A percentile compares a stretch with the other conserved stretches of the same genome.
Conservation (phyloP, 139 green algal genomes). For the Micractinium conductrix region DNA sequence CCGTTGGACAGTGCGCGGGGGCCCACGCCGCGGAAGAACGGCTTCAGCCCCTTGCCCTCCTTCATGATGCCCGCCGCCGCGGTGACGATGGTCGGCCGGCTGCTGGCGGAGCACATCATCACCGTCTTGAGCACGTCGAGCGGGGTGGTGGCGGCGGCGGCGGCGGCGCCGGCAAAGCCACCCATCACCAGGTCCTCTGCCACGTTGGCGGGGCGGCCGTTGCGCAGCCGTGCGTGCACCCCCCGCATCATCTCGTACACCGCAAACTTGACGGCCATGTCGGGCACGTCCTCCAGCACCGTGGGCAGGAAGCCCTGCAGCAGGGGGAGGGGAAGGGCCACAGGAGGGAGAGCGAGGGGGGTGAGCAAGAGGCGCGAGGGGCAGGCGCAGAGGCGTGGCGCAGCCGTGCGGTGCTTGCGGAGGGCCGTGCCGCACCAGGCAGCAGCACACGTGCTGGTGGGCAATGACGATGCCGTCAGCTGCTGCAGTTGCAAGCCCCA, state of each 20-base stretch:
- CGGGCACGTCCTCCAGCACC: conserved; percentile 90
- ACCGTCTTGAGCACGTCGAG: conserved; percentile 96
- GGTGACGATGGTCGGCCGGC: conserved; percentile 65
- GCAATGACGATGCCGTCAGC: too few species aligned
- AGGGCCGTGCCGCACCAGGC: too few species aligned
- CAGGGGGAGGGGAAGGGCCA: not conserved
- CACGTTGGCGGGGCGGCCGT: conserved; percentile 32
- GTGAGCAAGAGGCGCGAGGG: too few species aligned
- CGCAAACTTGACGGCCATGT: conserved; percentile 95
- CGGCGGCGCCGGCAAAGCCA: conserved; percentile 77
- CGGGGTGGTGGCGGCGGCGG: conserved; percentile 89
- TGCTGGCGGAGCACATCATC: conserved; percentile 88
- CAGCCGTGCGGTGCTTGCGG: too few species aligned
- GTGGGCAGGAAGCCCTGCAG: conserved; percentile 85
- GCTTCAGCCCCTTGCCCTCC: conserved; percentile 48
- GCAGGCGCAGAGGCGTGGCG: too few species aligned
- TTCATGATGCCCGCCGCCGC: conserved; percentile 52
- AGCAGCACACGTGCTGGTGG: too few species aligned
- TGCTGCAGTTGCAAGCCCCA: too few species aligned
- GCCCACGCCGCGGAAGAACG: conserved; percentile 80
- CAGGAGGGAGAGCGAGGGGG: too few species aligned
- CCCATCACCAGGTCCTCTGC: conserved; percentile 88
- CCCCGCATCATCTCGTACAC: conserved; percentile 85
- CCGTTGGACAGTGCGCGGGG: conserved; percentile 82
- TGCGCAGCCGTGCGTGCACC: conserved; percentile 47